phyloP scores from a whole-genome alignment of 331 rosid species.

The Telfairia occidentalis region DNA sequence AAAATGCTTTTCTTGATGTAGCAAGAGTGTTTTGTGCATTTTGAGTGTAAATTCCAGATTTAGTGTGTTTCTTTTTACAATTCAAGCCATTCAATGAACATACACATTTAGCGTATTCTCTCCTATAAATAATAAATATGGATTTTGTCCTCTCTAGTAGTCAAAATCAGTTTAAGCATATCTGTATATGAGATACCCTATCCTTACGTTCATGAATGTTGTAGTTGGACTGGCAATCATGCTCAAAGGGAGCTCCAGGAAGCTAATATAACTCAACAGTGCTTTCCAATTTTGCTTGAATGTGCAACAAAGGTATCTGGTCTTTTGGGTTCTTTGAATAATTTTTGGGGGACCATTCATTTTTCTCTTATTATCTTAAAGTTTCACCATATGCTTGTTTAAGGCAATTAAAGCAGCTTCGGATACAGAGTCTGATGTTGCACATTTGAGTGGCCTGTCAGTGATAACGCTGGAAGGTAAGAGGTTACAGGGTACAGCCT shows the following conservation, averaged over 20 bases:
- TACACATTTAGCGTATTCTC: background rate
- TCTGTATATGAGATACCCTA: background rate
- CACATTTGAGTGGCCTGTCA: constrained; percentile 68
- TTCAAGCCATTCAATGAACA: background rate
- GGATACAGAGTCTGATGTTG: constrained; percentile 48
- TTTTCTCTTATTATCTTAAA: constrained; percentile 19
- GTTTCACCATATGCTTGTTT: constrained; percentile 15
- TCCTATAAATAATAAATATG: background rate
- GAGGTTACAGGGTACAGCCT: background rate
- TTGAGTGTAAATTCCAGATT: background rate
- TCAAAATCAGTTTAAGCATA: background rate
- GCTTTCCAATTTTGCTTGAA: constrained; percentile 74
- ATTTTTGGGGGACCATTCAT: background rate
- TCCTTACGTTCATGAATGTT: constrained; percentile 16
- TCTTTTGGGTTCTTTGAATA: background rate
- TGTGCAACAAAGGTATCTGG: constrained; percentile 71
- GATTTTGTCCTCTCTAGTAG: background rate
- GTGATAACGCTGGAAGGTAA: constrained; percentile 74
- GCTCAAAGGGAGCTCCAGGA: constrained; percentile 80
- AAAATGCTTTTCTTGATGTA: background rate
- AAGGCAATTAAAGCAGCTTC: constrained; percentile 81
- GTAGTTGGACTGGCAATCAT: constrained; percentile 86
- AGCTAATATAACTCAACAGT: constrained; percentile 67
- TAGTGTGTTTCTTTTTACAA: background rate
- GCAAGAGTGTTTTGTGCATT: background rate